These are phyloP conservation scores for Pichia sp. DNA, from an alignment of 1,139 yeast genomes.

Conservation along the genomic window DNA sequence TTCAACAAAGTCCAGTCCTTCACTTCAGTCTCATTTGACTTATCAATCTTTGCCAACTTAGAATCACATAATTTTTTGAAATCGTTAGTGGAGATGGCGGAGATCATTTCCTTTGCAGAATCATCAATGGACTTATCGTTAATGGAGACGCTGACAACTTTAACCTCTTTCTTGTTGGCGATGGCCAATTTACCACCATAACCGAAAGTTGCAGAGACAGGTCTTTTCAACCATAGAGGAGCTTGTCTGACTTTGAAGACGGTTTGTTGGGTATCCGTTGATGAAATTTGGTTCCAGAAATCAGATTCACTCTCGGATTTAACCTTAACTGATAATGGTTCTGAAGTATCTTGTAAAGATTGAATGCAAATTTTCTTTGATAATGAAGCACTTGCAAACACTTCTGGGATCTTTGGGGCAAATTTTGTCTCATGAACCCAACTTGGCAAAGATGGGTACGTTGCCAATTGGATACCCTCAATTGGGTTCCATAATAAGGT, in stretches of 20 bases:
- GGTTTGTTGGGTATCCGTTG: conserved; percentile 69
- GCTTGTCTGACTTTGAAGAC: conserved; percentile 67
- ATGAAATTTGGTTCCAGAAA: conserved; percentile 78
- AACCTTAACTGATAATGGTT: conserved; percentile 42
- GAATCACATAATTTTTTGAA: conserved; percentile 48
- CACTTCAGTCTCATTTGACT: conserved; percentile 41
- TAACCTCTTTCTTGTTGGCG: conserved; percentile 32
- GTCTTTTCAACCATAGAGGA: conserved; percentile 80
- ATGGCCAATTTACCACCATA: conserved; percentile 86
- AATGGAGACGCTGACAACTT: conserved; percentile 32
- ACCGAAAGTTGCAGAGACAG: conserved; percentile 77
- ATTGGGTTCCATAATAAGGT: conserved; percentile 88
- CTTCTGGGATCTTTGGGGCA: conserved; percentile 83
- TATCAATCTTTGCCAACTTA: conserved; percentile 19
- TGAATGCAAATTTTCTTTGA: conserved; percentile 84
- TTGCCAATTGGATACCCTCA: conserved; percentile 62
- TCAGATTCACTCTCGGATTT: conserved; percentile 50
- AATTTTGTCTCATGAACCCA: conserved; percentile 90
- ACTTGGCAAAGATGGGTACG: conserved; percentile 86
- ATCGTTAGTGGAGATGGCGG: conserved; percentile 53
- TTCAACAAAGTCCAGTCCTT: conserved; percentile 75
- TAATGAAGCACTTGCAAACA: conserved; percentile 89
- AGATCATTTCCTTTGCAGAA: conserved; percentile 42
- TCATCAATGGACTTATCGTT: conserved; percentile 32
- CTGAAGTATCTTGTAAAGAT: conserved; percentile 77